phyloP scores from a whole-genome alignment of 129 eudicot species.

The Lactuca sativa region DNA sequence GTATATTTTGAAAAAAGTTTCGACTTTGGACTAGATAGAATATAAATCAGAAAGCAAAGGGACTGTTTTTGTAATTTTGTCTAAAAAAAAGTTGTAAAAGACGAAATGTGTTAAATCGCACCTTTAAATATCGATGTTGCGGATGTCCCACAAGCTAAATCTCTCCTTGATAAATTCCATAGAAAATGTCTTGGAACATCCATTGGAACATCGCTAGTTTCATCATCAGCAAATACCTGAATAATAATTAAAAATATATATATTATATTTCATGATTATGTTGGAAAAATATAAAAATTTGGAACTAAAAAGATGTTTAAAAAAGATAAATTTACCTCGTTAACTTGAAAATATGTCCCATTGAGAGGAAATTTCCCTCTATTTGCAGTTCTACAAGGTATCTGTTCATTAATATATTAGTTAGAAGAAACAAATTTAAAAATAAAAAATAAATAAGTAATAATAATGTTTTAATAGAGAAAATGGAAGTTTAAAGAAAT shows the following conservation, averaged over 20 bases:
- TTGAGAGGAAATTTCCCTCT: slow-evolving; percentile 68
- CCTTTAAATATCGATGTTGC: slow-evolving; percentile 58
- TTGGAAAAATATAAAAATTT: background rate
- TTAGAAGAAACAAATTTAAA: no score
- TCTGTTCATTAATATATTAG: slow-evolving; percentile 31
- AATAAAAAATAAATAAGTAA: no score
- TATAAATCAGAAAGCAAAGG: no score
- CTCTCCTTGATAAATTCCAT: slow-evolving; percentile 34
- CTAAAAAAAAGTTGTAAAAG: background rate
- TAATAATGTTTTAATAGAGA: background rate
- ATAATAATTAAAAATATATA: background rate
- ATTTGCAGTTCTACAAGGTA: slow-evolving; percentile 60
- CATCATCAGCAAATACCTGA: slow-evolving; percentile 81
- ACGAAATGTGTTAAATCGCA: slow-evolving; percentile 6
- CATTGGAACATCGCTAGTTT: slow-evolving; percentile 49
- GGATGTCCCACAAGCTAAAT: slow-evolving; percentile 53
- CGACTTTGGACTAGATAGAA: no score
- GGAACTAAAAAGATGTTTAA: background rate
- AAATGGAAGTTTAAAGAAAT: background rate
- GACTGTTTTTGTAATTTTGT: background rate
- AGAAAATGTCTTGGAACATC: slow-evolving; percentile 47
- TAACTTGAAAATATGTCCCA: slow-evolving; percentile 79
- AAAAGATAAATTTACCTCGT: slow-evolving; percentile 48
- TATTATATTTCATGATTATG: slow-evolving; percentile 2
- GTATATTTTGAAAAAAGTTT: no score